These are phyloP conservation scores for Diaporthe helianthi DNA, from an alignment of 2,329 filamentous ascomycete species.

Conservation along the genomic window DNA sequence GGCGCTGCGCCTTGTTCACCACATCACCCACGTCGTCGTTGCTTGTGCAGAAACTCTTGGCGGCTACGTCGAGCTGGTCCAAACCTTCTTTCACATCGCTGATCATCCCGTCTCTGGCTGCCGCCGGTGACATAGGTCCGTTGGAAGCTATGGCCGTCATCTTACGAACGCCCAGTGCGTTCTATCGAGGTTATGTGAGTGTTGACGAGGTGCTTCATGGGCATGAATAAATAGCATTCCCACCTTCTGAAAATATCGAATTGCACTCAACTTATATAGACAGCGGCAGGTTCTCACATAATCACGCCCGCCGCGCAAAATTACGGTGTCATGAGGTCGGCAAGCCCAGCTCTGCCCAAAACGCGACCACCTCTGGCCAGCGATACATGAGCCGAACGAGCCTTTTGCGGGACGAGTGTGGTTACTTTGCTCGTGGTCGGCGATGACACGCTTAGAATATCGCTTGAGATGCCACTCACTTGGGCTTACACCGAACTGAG, in stretches of 20 bases:
- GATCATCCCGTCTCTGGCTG: neutral
- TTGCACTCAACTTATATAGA: neutral
- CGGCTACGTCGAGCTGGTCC: neutral
- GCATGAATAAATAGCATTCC: neutral
- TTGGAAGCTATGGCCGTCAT: neutral
- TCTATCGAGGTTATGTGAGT: neutral
- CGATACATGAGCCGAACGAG: too few relatives aligned
- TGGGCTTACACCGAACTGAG: neutral
- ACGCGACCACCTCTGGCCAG: neutral
- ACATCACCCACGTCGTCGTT: neutral
- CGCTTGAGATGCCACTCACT: neutral
- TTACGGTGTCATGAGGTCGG: constrained; percentile 4
- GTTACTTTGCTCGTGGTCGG: neutral
- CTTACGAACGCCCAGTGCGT: neutral
- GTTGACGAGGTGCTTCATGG: neutral
- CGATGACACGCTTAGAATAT: neutral
- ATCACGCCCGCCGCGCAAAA: neutral
- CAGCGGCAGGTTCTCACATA: neutral
- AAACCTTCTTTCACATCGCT: neutral
- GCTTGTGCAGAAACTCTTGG: neutral
- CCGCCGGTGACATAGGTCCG: neutral
- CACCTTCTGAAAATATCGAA: neutral
- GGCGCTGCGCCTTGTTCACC: constrained; percentile 27
- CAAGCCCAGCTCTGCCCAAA: constrained; percentile 5
- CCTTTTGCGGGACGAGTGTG: neutral